Conservation (phyloP, 768 basidiomycete genomes). For the Tylopilus subfusipes region DNA sequence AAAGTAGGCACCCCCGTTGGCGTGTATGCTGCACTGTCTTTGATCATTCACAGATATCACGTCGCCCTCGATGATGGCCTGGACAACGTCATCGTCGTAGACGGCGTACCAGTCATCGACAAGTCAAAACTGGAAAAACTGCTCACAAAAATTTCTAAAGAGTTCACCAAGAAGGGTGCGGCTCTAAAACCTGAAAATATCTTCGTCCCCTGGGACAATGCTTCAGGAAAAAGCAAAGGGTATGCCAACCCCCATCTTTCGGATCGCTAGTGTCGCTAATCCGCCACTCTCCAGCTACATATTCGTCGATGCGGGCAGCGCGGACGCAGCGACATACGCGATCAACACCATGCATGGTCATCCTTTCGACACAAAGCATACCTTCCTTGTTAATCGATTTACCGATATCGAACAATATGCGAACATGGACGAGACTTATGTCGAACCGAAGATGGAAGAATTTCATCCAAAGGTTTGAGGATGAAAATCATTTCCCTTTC, state of each 20-base stretch:
- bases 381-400: constrained; percentile 82
- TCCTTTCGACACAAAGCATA: constrained; percentile 85
- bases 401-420: constrained; percentile 84
- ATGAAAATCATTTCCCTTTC: not conserved
- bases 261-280: constrained; percentile 1
- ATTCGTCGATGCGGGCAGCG: constrained; percentile 74
- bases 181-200: constrained; percentile 74
- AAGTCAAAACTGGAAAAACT: constrained; percentile 80
- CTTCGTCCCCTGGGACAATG: constrained; percentile 84
- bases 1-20: constrained; percentile 49
- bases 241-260: constrained; percentile 34
- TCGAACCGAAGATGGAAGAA: constrained; percentile 69
- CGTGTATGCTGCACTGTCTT: constrained; percentile 3
- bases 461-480: constrained; percentile 67
- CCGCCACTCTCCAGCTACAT: constrained; percentile 51
- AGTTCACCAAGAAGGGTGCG: constrained; percentile 79
- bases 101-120: constrained; percentile 90
- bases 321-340: constrained; percentile 68
- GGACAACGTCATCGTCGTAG: constrained; percentile 90
- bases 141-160: constrained; percentile 74
- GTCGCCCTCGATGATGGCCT: constrained; percentile 82
- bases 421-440: constrained; percentile 71
- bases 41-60: constrained; percentile 60
- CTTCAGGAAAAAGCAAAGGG: constrained; percentile 89
- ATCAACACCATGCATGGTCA: constrained; percentile 67